Evolutionary conservation across 345 rosid species (phyloP).

Genomic region (Arabis hirsuta): DNA sequence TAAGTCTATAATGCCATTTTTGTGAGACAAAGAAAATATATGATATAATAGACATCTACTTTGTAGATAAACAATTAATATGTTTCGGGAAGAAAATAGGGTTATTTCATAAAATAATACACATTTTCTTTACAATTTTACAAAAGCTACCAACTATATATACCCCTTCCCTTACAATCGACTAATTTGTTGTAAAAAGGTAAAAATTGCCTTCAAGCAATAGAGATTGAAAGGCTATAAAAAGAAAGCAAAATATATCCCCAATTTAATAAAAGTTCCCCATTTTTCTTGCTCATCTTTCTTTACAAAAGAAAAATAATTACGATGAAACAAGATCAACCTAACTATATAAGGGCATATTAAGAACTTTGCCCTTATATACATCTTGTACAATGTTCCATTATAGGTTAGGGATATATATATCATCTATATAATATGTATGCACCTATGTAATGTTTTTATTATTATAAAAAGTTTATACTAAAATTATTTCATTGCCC

Average conservation of each 20-base stretch:
- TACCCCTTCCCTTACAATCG: not conserved
- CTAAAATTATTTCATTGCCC: constrained; percentile 10
- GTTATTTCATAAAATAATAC: constrained; percentile 13
- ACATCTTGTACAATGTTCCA: constrained; percentile 35
- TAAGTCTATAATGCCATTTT: not conserved
- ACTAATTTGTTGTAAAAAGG: not conserved
- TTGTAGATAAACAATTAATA: not conserved
- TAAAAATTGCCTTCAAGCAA: constrained; percentile 9
- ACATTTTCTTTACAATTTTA: not conserved
- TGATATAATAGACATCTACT: not conserved
- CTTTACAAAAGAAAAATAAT: constrained; percentile 26
- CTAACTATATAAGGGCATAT: constrained; percentile 24
- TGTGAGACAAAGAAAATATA: not conserved
- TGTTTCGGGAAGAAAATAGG: not conserved
- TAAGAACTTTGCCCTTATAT: constrained; percentile 31
- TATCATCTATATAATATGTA: constrained; percentile 14
- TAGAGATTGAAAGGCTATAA: constrained; percentile 6
- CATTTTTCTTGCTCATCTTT: constrained; percentile 23
- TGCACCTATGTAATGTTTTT: constrained; percentile 26
- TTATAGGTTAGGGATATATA: constrained; percentile 27
- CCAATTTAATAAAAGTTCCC: not conserved
- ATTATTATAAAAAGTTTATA: not conserved
- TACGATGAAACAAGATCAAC: constrained; percentile 26
- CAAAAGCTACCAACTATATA: constrained; percentile 11
- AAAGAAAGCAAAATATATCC: not conserved